Percentiles rank a stretch among this genome's conserved stretches.
These are phyloP conservation scores for Przewalskia tangutica DNA, from an alignment of 257 asterid genomes.

Conservation along the genomic window DNA sequence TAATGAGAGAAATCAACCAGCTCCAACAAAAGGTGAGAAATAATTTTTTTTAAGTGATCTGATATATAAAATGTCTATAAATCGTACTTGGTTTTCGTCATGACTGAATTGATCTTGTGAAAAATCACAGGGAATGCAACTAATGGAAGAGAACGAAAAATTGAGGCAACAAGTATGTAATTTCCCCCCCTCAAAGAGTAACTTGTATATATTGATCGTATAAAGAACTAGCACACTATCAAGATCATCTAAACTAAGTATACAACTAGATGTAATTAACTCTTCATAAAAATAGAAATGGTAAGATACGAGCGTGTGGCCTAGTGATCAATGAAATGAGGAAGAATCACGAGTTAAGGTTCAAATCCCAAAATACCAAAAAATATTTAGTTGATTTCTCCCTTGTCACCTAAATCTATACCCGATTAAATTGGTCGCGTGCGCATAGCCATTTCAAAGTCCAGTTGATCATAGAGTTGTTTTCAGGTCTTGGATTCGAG, in stretches of 20 bases:
- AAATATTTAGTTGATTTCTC: not conserved
- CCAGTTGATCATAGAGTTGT: not conserved
- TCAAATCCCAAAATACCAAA: not conserved
- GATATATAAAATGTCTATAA: too few species aligned
- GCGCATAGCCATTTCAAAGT: not conserved
- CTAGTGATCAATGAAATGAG: not conserved
- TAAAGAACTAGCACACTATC: not conserved
- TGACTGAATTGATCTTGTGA: not conserved
- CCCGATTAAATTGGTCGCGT: not conserved
- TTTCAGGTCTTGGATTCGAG: not conserved
- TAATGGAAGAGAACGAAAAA: conserved; percentile 56
- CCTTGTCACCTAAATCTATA: not conserved
- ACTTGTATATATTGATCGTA: not conserved
- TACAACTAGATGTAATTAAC: not conserved
- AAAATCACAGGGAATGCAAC: conserved; percentile 48
- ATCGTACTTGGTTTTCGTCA: not conserved
- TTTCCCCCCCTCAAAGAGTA: not conserved
- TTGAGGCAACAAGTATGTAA: conserved; percentile 46
- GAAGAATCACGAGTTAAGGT: too few species aligned
- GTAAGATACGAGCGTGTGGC: too few species aligned
- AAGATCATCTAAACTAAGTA: not conserved
- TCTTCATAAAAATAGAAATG: too few species aligned
- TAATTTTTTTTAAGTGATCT: not conserved
- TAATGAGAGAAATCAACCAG: conserved; percentile 51
- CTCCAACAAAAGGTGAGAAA: conserved; percentile 65